Base-by-base conservation (phyloP, 768 basidiomycete genomes). In the Cytidiella melzeri region DNA sequence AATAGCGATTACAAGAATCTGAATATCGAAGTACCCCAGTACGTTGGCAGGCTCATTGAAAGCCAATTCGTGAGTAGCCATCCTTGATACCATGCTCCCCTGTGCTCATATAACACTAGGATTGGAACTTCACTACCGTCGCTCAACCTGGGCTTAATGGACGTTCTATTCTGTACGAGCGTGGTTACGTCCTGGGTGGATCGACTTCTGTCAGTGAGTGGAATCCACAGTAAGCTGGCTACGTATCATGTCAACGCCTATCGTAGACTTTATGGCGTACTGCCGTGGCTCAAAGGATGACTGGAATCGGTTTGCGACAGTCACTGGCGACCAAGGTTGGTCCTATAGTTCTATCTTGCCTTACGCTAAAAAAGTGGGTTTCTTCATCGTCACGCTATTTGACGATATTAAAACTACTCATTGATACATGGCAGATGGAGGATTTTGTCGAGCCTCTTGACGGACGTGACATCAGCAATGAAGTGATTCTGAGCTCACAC, bases 121-220 rank as follows among this genome's bases (percentile, higher is more conserved):
- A n/a, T 49, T 65, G 64, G 64, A 64, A 65, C 50, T 65, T 57
- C 45, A 61, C 59, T 19, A 62, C 57, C 3, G 43, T 50, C 3
- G 49, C 61, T 2, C 64, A 65, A 43, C 3, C 52, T 1, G 54
- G 50, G 3, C 52, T 62, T n/a, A 45, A 55, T 26, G 46, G 46
- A 11, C 59, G 64, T 10, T 19, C 30, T 7, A 40, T 65, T 2
- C 6, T 43, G 3, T 65, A 61, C 38, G 44, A 60, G 10, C 52
- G 64, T 2, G 64, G 62, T 10, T 47, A 43, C 13, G 53, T 62
- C 12, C 54, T 64, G n/a, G 63, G 63, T 1, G 64, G 64, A 11
- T 56, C 55, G 12, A 61, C 59, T 12, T 55, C 53, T 27, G 56
- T 60, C 27, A 64, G 63, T 64, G 24, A 3, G 56, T n/a, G n/a